Evolutionary conservation across 257 asterid species (phyloP).

Genomic region (Haberlea rhodopensis): DNA sequence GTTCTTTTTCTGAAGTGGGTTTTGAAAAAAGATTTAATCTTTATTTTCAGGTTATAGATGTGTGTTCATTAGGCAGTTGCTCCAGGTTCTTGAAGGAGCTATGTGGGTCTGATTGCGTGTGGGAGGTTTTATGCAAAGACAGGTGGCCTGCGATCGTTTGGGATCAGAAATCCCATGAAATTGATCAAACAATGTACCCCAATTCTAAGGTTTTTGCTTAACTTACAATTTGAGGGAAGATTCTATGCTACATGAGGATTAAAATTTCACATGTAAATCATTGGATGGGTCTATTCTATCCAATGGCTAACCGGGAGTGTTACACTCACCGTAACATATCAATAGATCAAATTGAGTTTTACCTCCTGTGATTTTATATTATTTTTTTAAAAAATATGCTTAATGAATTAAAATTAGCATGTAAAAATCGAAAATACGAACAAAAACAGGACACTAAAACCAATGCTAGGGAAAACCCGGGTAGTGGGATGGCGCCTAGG

Average conservation of each 20-base stretch:
- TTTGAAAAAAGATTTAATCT: constrained; percentile 26
- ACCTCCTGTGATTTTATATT: background rate
- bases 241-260: background rate
- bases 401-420: too few species aligned
- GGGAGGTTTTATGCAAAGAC: constrained; percentile 61
- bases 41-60: constrained; percentile 61
- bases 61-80: constrained; percentile 84
- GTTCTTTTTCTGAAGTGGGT: constrained; percentile 24
- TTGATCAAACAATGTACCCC: constrained; percentile 29
- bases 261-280: too few species aligned
- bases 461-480: too few species aligned
- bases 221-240: background rate
- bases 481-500: too few species aligned
- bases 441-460: too few species aligned
- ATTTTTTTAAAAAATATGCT: too few species aligned
- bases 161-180: constrained; percentile 23
- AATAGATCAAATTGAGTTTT: too few species aligned
- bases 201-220: constrained; percentile 35
- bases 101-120: constrained; percentile 73
- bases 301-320: too few species aligned
- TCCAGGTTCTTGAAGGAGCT: constrained; percentile 80
- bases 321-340: too few species aligned
- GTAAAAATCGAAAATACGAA: too few species aligned
- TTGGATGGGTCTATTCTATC: too few species aligned
- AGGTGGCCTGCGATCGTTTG: constrained; percentile 59